Conservation (phyloP, 2,329 filamentous ascomycete species). For the Aureobasidium sp. region DNA sequence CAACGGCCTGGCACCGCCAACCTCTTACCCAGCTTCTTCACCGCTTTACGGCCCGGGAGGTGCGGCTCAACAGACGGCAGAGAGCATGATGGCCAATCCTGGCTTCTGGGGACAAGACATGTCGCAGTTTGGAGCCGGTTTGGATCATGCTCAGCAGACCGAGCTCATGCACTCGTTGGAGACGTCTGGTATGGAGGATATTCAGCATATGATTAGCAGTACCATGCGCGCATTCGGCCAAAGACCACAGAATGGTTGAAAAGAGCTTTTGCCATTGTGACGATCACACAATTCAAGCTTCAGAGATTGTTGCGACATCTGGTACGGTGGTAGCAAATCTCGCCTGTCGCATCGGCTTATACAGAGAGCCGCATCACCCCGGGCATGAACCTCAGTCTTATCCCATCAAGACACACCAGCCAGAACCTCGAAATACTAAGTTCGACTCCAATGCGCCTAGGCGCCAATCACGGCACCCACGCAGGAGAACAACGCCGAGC, state of each 20-base stretch:
- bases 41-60: neutral
- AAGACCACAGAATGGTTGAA: constrained; percentile 11
- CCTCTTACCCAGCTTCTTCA: neutral
- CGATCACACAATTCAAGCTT: neutral
- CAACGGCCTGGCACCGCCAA: neutral
- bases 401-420: neutral
- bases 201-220: constrained; percentile 31
- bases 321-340: too few relatives aligned
- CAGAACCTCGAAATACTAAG: neutral
- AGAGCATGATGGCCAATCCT: neutral
- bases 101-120: constrained; percentile 15
- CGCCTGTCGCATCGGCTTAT: too few relatives aligned
- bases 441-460: neutral
- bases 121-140: constrained; percentile 26
- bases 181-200: constrained; percentile 33
- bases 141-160: constrained; percentile 30
- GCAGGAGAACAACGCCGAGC: too few relatives aligned
- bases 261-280: neutral
- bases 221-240: constrained; percentile 17
- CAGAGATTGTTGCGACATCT: neutral
- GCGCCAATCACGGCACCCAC: too few relatives aligned
- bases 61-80: neutral
- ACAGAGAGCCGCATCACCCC: neutral
- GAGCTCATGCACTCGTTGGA: constrained; percentile 33
- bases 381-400: neutral